A percentile compares a stretch with the other conserved stretches of the same genome.
These are phyloP conservation scores for Verticillium longisporum DNA, from an alignment of 2,329 filamentous ascomycete species.

Conservation along the genomic window DNA sequence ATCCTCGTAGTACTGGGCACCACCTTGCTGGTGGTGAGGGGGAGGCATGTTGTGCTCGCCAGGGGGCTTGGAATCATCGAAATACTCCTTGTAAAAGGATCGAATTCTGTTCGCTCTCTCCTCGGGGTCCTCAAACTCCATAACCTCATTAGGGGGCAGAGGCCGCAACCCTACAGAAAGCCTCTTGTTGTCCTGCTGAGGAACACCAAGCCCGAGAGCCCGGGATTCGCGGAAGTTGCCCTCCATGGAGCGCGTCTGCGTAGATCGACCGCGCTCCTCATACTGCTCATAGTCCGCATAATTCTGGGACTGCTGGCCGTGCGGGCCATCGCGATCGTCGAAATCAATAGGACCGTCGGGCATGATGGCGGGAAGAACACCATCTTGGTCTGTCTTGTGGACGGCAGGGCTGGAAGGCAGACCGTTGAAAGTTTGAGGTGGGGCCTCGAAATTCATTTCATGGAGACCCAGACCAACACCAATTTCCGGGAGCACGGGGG, in stretches of 20 bases:
- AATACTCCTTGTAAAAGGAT: constrained; percentile 99
- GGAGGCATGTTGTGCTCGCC: constrained; percentile 2
- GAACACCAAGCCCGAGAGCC: constrained; percentile 47
- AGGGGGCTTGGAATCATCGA: constrained; percentile 65
- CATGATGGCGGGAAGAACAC: constrained; percentile 2
- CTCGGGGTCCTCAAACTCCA: constrained; percentile 80
- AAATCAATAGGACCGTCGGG: constrained; percentile 19
- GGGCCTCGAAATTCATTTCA: constrained; percentile 8
- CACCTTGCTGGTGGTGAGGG: constrained; percentile 10
- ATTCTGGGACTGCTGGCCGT: constrained; percentile 11
- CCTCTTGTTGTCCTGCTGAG: constrained; percentile 47
- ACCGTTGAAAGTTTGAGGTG: constrained; percentile 9
- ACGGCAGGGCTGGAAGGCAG: constrained; percentile 15
- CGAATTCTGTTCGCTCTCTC: constrained; percentile 91
- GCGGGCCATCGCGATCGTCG: constrained; percentile 15
- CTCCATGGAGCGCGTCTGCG: constrained; percentile 18
- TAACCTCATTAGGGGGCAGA: constrained; percentile 76
- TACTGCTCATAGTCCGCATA: constrained; percentile 14
- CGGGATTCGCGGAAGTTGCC: constrained; percentile 19
- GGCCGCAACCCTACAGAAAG: constrained; percentile 73
- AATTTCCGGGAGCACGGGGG: constrained; percentile 8
- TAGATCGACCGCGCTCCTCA: constrained; percentile 28
- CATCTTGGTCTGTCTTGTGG: constrained; percentile 8
- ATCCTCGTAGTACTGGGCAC: constrained; percentile 62
- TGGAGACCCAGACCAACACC: constrained; percentile 12